Base-by-base conservation (phyloP, 306 rosid genomes). In the Begonia loranthoides region DNA sequence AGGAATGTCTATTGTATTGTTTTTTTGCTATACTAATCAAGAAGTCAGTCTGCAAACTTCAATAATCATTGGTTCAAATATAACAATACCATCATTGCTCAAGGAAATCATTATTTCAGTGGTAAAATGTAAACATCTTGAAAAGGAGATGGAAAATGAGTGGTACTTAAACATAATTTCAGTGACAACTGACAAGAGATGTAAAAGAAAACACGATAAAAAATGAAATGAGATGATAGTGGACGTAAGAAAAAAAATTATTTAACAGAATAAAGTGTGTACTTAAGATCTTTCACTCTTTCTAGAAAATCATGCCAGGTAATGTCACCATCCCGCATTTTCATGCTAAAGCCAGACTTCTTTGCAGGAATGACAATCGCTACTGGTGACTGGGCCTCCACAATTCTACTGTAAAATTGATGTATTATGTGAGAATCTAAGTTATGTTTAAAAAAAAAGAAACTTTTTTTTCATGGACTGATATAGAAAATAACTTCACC, bases 271-370 rank as follows among this genome's bases (percentile, higher is more conserved):
- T 28, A 28, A 28, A 66, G 52, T 58, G 55, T 78, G 62, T 85
- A 89, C 97, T 58, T 82, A 44, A 84, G 66, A 64, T 50, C 62
- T 62, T 52, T 65, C 50, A 66, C 92, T 60, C 70, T 67, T 60
- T 79, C 82, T 63, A 90, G 64, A 70, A 90, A 85, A 64, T 75
- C 80, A 76, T 56, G 72, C 97, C 95, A 90, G 59, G 92, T 68
- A 55, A 76, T 63, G 66, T 85, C 97, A 49, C 85, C 78, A 17
- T 66, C 54, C 17, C 97, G 92, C 70, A 90, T 61, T 72, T 78
- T 51, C 71, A 66, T 58, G 67, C 83, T 85, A 54, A 77, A 65
- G 58, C 45, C 76, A 58, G 77, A 68, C 52, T 77, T 79, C 56
- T 61, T 74, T 17, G 77, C 12, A 50, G 93, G 83, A 64, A 85